phyloP scores from a whole-genome alignment of 306 rosid species.

The Lablab purpureus region DNA sequence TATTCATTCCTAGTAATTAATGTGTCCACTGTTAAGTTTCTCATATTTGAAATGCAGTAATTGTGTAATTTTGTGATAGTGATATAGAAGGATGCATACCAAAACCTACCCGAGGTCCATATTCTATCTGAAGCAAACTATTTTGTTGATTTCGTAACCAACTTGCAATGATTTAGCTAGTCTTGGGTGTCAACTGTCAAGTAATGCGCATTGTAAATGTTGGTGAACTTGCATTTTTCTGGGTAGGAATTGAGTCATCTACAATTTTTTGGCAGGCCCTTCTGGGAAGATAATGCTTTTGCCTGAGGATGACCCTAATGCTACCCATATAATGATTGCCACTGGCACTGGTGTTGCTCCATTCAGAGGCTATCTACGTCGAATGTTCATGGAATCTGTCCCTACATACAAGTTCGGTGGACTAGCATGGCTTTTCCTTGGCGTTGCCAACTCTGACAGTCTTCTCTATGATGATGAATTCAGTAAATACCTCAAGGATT shows the following conservation, averaged over 20 bases:
- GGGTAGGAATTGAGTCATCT: constrained; percentile 28
- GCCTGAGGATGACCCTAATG: constrained; percentile 92
- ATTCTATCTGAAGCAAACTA: background rate
- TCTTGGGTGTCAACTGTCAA: constrained; percentile 4
- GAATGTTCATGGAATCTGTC: constrained; percentile 95
- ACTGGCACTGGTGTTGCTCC: constrained; percentile 98
- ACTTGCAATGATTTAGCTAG: background rate
- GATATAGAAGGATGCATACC: background rate
- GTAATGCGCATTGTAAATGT: constrained; percentile 17
- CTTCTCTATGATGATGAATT: constrained; percentile 92
- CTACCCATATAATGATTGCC: constrained; percentile 97
- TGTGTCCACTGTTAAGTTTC: background rate
- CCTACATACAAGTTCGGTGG: constrained; percentile 87
- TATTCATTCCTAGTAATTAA: background rate
- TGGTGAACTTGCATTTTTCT: constrained; percentile 39
- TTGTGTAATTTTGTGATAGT: background rate
- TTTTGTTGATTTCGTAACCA: background rate
- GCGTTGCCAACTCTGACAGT: constrained; percentile 89
- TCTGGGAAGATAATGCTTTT: constrained; percentile 98
- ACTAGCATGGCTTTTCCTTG: constrained; percentile 96
- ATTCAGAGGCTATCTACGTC: constrained; percentile 92
- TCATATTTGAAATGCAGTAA: background rate
- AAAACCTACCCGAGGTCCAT: background rate
- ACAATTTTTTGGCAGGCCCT: constrained; percentile 70
- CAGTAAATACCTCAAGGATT: constrained; percentile 80